Evolutionary conservation across 179 eudicot species (phyloP), one percentile per base, ranked within the genome.

Genomic region (Pouteria campechiana): DNA sequence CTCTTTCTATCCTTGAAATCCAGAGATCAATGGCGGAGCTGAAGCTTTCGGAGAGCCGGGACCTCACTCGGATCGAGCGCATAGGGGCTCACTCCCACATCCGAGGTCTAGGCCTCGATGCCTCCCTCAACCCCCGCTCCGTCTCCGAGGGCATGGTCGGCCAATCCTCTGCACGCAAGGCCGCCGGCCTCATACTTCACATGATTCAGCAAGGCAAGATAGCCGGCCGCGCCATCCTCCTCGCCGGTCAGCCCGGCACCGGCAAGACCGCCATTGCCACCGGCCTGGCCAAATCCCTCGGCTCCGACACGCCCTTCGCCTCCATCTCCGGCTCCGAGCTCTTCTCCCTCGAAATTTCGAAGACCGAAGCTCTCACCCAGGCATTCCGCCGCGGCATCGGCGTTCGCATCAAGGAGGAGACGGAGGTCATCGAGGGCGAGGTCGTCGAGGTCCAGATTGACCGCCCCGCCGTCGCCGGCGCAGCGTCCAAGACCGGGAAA

Each of bases 41-140:
- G 0, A 78, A 85, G 25, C 72, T 89, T 1, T 85, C 93, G 5
- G 85, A 81, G 35, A 64, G 60, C 60, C 63, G 73, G 34, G 95
- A 89, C 83, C 74, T 89, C 14, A 88, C 95, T 15, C 68, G 95
- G 40, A 78, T 89, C 0, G 95, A 89, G 42, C 78, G 95, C 49
- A 89, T 78, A 25, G 97, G 97, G 0, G 97, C 97, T 0, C 97
- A 84, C 65, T 89, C 97, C 25, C 95, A 89, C 75, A 89, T 89
- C 50, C 79, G 95, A 0, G 97, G 97, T 18, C 70, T 89, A 6
- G 95, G 97, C 13, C 72, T 89, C 4, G 97, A 89, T 70, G 73
- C 97, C 2, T 30, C 79, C 44, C 79, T 89, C 8, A 86, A 78
- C 42, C 75, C 95, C 12, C 88, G 95, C 8, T 32, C 62, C 27